Conservation (phyloP, 805 yeast genomes). For the Dipodascopsis tothii region DNA sequence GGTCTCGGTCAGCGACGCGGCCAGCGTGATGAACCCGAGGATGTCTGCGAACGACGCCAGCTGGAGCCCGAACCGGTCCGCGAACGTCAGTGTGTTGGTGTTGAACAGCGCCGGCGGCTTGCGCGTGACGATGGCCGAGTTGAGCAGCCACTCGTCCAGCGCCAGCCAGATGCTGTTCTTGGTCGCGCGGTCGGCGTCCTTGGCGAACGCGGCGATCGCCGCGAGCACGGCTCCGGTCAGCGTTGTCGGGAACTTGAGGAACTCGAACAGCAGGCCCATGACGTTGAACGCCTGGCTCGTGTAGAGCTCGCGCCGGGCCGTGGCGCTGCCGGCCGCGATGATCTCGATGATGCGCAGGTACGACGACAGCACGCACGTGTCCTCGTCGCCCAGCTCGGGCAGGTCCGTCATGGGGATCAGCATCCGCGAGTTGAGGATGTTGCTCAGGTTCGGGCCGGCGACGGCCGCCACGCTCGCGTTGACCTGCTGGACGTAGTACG, state of each 20-base stretch:
- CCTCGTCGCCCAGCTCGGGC: conserved; percentile 70
- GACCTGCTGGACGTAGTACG: conserved; percentile 45
- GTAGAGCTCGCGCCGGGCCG: conserved; percentile 31
- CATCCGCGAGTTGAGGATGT: conserved; percentile 1
- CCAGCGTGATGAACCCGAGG: conserved; percentile 52
- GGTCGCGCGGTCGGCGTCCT: conserved; percentile 33
- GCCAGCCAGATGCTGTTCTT: conserved; percentile 57
- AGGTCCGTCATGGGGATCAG: conserved; percentile 30
- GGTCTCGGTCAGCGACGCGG: conserved; percentile 35
- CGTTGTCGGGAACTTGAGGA: conserved; percentile 42
- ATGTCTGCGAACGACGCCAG: conserved; percentile 51
- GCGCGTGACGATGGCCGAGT: conserved; percentile 20
- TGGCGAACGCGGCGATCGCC: conserved; percentile 52
- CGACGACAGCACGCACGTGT: conserved; percentile 64
- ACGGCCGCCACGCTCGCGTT: conserved; percentile 4
- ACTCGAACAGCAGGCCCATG: conserved; percentile 36
- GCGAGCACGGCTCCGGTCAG: conserved; percentile 49
- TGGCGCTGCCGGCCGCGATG: conserved; percentile 40
- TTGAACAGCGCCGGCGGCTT: conserved; percentile 19
- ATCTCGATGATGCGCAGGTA: conserved; percentile 58
- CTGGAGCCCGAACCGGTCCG: conserved; percentile 39
- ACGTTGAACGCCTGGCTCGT: conserved; percentile 14
- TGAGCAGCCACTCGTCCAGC: conserved; percentile 64
- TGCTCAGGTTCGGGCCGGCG: neutral
- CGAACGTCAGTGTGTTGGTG: conserved; percentile 33